Percentiles rank a stretch among this genome's conserved stretches.
Conservation (phyloP, 2,329 filamentous ascomycete species). For the Cryphonectria nitschkei region DNA sequence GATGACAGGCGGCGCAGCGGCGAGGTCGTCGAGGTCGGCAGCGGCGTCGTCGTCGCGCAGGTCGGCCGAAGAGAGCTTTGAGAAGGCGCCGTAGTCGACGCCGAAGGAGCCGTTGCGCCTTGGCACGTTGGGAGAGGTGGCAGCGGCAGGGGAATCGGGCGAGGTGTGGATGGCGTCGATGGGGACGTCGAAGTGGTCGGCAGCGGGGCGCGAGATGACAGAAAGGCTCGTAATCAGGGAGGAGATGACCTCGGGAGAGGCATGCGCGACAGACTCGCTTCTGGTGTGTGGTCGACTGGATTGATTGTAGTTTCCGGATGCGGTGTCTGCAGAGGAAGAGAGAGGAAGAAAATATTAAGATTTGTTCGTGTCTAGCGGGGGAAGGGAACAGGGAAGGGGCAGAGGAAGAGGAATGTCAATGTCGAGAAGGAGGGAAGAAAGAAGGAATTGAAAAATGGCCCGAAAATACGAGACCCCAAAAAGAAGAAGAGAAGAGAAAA, state of each 20-base stretch:
- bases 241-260: slow-evolving; percentile 72
- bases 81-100: slow-evolving; percentile 73
- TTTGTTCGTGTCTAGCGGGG: slow-evolving; percentile 22
- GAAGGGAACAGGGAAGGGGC: not conserved
- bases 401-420: not conserved
- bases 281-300: slow-evolving; percentile 17
- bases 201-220: slow-evolving; percentile 69
- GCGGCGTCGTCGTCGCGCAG: slow-evolving; percentile 44
- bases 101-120: slow-evolving; percentile 62
- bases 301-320: slow-evolving; percentile 22
- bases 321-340: slow-evolving; percentile 18
- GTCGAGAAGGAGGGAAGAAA: not conserved
- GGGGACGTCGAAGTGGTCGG: slow-evolving; percentile 69
- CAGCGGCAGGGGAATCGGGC: slow-evolving; percentile 7
- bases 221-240: slow-evolving; percentile 71
- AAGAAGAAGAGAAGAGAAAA: not conserved
- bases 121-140: slow-evolving; percentile 38
- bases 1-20: slow-evolving; percentile 71
- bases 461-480: not conserved
- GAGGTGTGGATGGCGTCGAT: slow-evolving; percentile 43
- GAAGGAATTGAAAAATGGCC: not conserved
- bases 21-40: slow-evolving; percentile 60
- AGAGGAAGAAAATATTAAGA: not conserved
- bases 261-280: slow-evolving; percentile 42
- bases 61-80: slow-evolving; percentile 54